Conservation (phyloP, 2,329 filamentous ascomycete species). For the Pseudocercospora ulei region DNA sequence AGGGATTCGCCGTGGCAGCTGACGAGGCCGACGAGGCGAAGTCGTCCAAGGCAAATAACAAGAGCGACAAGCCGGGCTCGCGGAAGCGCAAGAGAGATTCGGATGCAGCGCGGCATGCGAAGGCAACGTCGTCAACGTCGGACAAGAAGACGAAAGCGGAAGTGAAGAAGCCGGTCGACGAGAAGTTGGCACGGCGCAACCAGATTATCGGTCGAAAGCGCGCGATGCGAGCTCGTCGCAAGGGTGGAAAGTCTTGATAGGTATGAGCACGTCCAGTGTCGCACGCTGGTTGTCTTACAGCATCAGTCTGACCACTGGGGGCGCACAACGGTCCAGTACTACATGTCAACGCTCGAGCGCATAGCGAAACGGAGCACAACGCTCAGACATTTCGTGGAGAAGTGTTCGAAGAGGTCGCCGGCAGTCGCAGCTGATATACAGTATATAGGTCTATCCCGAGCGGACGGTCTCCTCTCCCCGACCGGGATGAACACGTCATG, state of each 20-base stretch:
- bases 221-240: slow-evolving; percentile 49
- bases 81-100: slow-evolving; percentile 37
- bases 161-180: slow-evolving; percentile 37
- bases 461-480: slow-evolving; percentile 1
- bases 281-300: slow-evolving; percentile 14
- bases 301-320: slow-evolving; percentile 12
- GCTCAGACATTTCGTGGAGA: slow-evolving; percentile 3
- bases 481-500: slow-evolving; percentile 4
- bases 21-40: slow-evolving; percentile 14
- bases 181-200: slow-evolving; percentile 53
- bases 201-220: slow-evolving; percentile 80
- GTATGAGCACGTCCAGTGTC: slow-evolving; percentile 13
- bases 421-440: neutral
- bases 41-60: slow-evolving; percentile 16
- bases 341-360: slow-evolving; percentile 18
- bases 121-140: slow-evolving; percentile 11
- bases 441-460: slow-evolving; percentile 4
- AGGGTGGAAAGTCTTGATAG: slow-evolving; percentile 25
- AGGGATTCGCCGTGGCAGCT: slow-evolving; percentile 16
- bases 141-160: slow-evolving; percentile 32
- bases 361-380: slow-evolving; percentile 9
- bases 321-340: slow-evolving; percentile 11
- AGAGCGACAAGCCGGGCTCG: slow-evolving; percentile 24
- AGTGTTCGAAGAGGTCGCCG: neutral
- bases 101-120: slow-evolving; percentile 21